Evolutionary conservation across 2,329 filamentous ascomycete genomes (phyloP).

Genomic region (Pseudocercospora pini-densiflorae): DNA sequence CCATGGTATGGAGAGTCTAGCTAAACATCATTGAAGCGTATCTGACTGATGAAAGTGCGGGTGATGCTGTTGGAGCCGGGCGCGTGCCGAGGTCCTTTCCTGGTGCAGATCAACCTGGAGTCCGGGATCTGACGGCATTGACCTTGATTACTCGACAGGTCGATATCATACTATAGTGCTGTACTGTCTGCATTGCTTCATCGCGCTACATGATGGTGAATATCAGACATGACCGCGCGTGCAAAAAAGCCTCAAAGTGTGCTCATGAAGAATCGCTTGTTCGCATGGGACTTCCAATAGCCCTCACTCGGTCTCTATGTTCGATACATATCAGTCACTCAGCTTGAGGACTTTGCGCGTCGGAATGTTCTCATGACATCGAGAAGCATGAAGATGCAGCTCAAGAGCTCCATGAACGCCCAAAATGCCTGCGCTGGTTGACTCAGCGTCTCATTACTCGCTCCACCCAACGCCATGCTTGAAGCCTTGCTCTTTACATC

Average conservation of each 20-base stretch:
- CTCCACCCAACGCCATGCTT: conserved; percentile 1
- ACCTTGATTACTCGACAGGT: not conserved
- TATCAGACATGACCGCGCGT: not conserved
- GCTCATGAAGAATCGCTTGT: not conserved
- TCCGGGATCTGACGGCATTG: not conserved
- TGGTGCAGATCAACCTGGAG: not conserved
- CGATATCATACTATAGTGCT: not conserved
- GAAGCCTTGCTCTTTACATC: not conserved
- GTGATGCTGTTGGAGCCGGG: conserved; percentile 8
- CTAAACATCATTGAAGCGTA: conserved; percentile 8
- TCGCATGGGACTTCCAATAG: not conserved
- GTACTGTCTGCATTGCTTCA: not conserved
- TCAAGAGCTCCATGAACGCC: not conserved
- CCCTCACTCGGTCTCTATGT: not conserved
- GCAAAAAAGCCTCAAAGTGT: not conserved
- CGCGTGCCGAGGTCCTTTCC: conserved; percentile 17
- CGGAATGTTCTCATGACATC: not conserved
- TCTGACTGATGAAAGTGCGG: conserved; percentile 13
- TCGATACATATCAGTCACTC: not conserved
- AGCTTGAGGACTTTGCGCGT: not conserved
- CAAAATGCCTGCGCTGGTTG: not conserved
- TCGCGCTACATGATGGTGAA: not conserved
- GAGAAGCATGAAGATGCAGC: not conserved
- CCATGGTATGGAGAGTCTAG: conserved; percentile 27
- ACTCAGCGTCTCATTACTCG: not conserved